A percentile compares a stretch with the other conserved stretches of the same genome.
phyloP scores from a whole-genome alignment of 805 yeast species.

The Lipomyces lipofer region DNA sequence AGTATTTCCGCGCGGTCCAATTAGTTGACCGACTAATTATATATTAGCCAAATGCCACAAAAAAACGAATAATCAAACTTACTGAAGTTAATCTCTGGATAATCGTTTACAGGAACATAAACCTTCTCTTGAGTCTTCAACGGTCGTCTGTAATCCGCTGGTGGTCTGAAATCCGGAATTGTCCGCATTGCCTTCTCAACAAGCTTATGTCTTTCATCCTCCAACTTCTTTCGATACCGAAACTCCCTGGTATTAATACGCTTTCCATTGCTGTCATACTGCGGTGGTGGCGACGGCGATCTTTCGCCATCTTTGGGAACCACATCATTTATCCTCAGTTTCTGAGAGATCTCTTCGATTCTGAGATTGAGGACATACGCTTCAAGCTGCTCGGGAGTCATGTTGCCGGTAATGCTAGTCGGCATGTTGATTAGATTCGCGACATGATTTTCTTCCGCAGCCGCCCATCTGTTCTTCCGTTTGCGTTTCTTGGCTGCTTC shows the following conservation, averaged over 20 bases:
- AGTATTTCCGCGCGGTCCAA: slow-evolving; percentile 97
- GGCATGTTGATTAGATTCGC: slow-evolving; percentile 41
- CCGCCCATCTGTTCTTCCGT: slow-evolving; percentile 38
- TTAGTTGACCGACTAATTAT: slow-evolving; percentile 64
- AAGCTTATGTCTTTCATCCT: slow-evolving; percentile 75
- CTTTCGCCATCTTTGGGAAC: slow-evolving; percentile 49
- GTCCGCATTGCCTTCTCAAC: slow-evolving; percentile 72
- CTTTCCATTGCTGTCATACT: slow-evolving; percentile 78
- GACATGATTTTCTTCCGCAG: slow-evolving; percentile 36
- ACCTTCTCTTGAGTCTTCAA: slow-evolving; percentile 77
- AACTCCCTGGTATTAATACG: slow-evolving; percentile 82
- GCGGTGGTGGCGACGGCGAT: slow-evolving; percentile 91
- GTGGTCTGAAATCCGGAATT: slow-evolving; percentile 78
- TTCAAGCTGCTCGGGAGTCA: slow-evolving; percentile 77
- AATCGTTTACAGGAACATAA: slow-evolving; percentile 78
- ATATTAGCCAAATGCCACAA: background rate
- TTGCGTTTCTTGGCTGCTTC: slow-evolving; percentile 23
- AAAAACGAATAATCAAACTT: background rate
- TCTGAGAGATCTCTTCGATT: slow-evolving; percentile 74
- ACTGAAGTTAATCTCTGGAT: slow-evolving; percentile 83
- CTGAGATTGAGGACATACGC: slow-evolving; percentile 63
- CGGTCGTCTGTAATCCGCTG: slow-evolving; percentile 70
- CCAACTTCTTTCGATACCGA: slow-evolving; percentile 60
- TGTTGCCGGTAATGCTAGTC: slow-evolving; percentile 47
- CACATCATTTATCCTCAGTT: slow-evolving; percentile 53